Percentiles rank a stretch among this genome's conserved stretches.
Evolutionary conservation across 331 rosid species (phyloP).

Genomic region (Quercus lobata): DNA sequence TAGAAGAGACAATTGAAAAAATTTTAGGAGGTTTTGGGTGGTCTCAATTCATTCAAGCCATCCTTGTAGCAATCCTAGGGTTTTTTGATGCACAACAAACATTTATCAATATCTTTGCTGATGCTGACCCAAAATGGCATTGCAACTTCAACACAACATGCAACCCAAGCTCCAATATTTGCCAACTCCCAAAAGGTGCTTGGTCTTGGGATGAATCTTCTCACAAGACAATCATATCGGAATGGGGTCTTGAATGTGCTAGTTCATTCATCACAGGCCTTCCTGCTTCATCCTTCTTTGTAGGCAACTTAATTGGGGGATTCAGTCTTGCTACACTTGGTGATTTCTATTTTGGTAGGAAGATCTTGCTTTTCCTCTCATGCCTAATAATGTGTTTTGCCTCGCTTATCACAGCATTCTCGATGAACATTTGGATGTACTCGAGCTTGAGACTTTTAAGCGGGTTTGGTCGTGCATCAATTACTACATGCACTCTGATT

Average conservation of each 20-base stretch:
- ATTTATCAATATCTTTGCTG: conserved; percentile 31
- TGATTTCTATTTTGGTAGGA: conserved; percentile 22
- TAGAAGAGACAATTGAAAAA: background rate
- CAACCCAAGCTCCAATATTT: conserved; percentile 25
- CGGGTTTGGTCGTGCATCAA: conserved; percentile 17
- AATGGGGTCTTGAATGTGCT: conserved; percentile 20
- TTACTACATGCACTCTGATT: conserved; percentile 8
- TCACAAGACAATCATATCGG: conserved; percentile 20
- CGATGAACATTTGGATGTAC: conserved; percentile 22
- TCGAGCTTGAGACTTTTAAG: conserved; percentile 10
- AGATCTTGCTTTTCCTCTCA: conserved; percentile 10
- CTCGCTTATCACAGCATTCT: background rate
- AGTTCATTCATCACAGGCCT: conserved; percentile 16
- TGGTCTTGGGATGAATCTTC: conserved; percentile 22
- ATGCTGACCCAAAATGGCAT: conserved; percentile 36
- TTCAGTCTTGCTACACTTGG: conserved; percentile 8
- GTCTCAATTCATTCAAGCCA: conserved; percentile 18
- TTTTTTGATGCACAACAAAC: conserved; percentile 40
- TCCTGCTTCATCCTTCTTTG: conserved; percentile 20
- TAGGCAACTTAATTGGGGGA: background rate
- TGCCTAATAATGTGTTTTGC: conserved; percentile 8
- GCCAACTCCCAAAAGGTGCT: conserved; percentile 20
- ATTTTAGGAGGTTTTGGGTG: conserved; percentile 21
- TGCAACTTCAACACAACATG: conserved; percentile 16
- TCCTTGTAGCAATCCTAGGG: conserved; percentile 21